Percentiles rank a stretch among this genome's conserved stretches.
Evolutionary conservation across 139 green algal species (phyloP).

Genomic region (Trebouxia sp.): DNA sequence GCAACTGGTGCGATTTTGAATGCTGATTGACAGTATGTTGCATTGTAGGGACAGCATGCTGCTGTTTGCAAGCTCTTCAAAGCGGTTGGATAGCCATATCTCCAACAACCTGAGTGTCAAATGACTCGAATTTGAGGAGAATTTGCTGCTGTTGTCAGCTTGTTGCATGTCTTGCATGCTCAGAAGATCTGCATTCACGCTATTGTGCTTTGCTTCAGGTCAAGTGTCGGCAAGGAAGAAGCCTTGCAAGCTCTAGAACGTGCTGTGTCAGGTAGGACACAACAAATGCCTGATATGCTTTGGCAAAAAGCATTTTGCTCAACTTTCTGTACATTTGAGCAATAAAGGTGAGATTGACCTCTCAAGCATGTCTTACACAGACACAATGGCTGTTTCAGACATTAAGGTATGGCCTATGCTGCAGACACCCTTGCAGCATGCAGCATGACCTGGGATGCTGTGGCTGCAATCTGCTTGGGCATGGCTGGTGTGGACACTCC

Average conservation of each 20-base stretch:
- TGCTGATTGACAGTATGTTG: neutral
- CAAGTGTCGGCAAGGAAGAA: neutral
- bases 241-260: neutral
- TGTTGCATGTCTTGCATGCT: too few species aligned
- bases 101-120: too few species aligned
- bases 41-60: neutral
- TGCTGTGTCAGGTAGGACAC: neutral
- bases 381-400: neutral
- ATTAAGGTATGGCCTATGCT: neutral
- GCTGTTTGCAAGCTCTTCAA: too few species aligned
- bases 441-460: neutral
- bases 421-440: neutral
- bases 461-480: slow-evolving; percentile 12
- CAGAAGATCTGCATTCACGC: too few species aligned
- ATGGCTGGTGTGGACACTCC: slow-evolving; percentile 19
- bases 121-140: too few species aligned
- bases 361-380: neutral
- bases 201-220: too few species aligned
- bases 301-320: neutral
- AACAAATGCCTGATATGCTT: too few species aligned
- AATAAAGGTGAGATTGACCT: neutral
- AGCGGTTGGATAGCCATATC: too few species aligned
- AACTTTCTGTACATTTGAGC: neutral
- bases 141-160: too few species aligned
- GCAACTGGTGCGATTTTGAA: neutral